These are phyloP conservation scores for Ophiocordyceps camponoti-rufipedis DNA, from an alignment of 2,329 filamentous ascomycete species.

Conservation along the genomic window DNA sequence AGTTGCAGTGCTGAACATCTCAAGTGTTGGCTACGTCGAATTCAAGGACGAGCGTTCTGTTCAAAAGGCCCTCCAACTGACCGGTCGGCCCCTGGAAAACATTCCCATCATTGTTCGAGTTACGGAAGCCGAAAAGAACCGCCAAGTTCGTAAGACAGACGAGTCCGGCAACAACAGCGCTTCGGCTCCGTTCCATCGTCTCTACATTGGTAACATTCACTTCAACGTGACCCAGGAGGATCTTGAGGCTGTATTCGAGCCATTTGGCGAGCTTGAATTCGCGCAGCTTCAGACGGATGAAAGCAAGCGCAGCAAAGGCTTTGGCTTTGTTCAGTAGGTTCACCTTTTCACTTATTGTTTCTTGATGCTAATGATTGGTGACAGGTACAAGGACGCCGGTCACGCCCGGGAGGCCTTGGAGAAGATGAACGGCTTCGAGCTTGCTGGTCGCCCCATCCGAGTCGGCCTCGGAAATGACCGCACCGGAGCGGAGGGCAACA, in stretches of 20 bases:
- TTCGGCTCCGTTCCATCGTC: slow-evolving; percentile 85
- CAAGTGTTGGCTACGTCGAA: slow-evolving; percentile 95
- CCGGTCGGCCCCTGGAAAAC: slow-evolving; percentile 93
- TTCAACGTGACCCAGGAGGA: slow-evolving; percentile 98
- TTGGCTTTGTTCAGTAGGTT: slow-evolving; percentile 95
- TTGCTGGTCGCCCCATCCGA: slow-evolving; percentile 90
- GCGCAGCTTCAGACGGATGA: slow-evolving; percentile 97
- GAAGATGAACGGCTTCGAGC: slow-evolving; percentile 98
- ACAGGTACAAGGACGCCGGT: slow-evolving; percentile 71
- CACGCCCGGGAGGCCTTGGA: slow-evolving; percentile 89
- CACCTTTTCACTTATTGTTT: neutral
- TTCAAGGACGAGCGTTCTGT: slow-evolving; percentile 95
- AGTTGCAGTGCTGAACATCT: slow-evolving; percentile 16
- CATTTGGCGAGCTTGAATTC: slow-evolving; percentile 94
- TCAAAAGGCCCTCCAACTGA: slow-evolving; percentile 84
- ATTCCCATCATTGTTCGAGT: slow-evolving; percentile 97
- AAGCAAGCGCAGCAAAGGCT: slow-evolving; percentile 73
- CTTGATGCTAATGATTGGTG: neutral
- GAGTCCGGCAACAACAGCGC: slow-evolving; percentile 54
- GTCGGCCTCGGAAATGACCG: slow-evolving; percentile 99
- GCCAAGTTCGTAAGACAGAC: slow-evolving; percentile 75
- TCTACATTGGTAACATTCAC: slow-evolving; percentile 98
- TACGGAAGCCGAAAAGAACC: slow-evolving; percentile 98
- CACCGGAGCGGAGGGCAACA: slow-evolving; percentile 91
- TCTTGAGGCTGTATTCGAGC: slow-evolving; percentile 89